These are phyloP conservation scores for Kodamaea hsintzibuensis DNA, from an alignment of 805 yeast genomes.

Conservation along the genomic window DNA sequence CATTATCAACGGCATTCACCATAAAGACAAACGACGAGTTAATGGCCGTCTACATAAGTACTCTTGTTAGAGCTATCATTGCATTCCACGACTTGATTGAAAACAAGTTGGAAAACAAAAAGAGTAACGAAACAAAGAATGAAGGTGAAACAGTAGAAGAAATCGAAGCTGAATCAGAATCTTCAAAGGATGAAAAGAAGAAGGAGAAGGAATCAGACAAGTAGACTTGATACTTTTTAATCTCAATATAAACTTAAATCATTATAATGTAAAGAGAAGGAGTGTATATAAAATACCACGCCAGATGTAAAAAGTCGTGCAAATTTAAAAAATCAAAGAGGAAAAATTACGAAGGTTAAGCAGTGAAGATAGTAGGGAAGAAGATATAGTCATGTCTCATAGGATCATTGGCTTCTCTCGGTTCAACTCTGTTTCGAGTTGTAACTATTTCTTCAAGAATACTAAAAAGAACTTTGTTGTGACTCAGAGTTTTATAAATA, in stretches of 20 bases:
- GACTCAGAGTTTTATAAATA: conserved; percentile 36
- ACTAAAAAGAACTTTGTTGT: conserved; percentile 26
- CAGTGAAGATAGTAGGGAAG: neutral
- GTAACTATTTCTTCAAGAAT: conserved; percentile 40
- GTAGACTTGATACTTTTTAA: neutral
- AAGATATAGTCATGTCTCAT: conserved; percentile 15
- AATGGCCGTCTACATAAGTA: conserved; percentile 88
- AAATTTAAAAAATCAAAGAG: neutral
- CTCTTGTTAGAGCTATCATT: conserved; percentile 88
- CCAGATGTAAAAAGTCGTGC: conserved; percentile 7
- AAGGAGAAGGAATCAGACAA: neutral
- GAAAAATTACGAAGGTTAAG: conserved; percentile 2
- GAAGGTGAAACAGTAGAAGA: conserved; percentile 5
- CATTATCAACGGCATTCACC: conserved; percentile 78
- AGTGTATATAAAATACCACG: neutral
- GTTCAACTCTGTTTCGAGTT: conserved; percentile 18
- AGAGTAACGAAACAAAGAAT: conserved; percentile 29
- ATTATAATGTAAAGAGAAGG: too few relatives aligned
- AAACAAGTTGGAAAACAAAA: conserved; percentile 81
- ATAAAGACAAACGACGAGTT: conserved; percentile 94
- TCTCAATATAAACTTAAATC: too few relatives aligned
- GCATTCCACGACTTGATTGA: conserved; percentile 97
- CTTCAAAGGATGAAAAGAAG: conserved; percentile 1
- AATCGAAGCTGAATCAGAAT: neutral
- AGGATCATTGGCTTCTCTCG: conserved; percentile 19